These are phyloP conservation scores for Fusarium annulatum DNA, from an alignment of 2,329 filamentous ascomycete genomes.

Conservation along the genomic window DNA sequence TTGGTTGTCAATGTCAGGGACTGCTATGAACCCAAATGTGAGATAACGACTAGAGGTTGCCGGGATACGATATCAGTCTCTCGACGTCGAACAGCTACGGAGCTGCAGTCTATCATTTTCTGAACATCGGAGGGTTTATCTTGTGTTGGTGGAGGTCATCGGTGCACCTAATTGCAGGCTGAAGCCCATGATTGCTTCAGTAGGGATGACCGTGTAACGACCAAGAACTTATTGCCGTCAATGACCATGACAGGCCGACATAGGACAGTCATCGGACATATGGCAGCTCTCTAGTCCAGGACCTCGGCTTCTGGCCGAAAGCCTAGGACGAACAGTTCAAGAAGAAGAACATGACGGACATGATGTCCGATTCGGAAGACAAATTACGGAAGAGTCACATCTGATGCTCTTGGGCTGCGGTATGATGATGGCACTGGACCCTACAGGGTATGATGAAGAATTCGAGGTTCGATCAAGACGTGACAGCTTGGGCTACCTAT, in stretches of 20 bases:
- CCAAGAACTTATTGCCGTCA: background rate
- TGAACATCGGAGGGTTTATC: background rate
- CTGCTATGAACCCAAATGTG: background rate
- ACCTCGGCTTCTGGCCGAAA: constrained; percentile 33
- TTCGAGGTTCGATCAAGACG: constrained; percentile 1
- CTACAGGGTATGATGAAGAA: background rate
- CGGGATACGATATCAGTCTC: constrained; percentile 1
- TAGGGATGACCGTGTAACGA: no score
- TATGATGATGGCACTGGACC: background rate
- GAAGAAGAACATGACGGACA: background rate
- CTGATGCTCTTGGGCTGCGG: constrained; percentile 4
- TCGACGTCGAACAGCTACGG: background rate
- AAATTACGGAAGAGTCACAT: background rate
- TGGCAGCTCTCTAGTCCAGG: constrained; percentile 11
- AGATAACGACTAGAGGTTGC: background rate
- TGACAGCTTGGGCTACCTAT: background rate
- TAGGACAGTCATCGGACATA: constrained; percentile 17
- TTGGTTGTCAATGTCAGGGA: background rate
- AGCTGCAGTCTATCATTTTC: background rate
- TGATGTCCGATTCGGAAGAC: constrained; percentile 17
- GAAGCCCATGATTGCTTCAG: background rate
- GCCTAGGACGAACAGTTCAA: background rate
- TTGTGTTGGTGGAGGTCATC: background rate
- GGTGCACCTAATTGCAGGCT: background rate
- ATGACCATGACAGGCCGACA: background rate